phyloP scores from a whole-genome alignment of 345 rosid species.

The Nephelium lappaceum region DNA sequence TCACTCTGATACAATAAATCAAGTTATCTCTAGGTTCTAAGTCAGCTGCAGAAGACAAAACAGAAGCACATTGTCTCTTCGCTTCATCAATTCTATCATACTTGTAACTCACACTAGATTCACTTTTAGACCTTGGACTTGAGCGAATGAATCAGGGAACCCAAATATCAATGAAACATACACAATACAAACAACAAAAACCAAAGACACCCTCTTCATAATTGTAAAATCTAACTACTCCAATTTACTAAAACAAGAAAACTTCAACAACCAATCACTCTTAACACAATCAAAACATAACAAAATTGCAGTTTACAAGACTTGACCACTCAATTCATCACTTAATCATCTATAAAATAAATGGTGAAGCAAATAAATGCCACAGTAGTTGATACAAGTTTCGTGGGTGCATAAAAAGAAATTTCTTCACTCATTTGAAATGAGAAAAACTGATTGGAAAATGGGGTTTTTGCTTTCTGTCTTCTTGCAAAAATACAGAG shows the following conservation, averaged over 20 bases:
- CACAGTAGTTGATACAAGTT: not conserved
- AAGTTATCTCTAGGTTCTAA: too few relatives aligned
- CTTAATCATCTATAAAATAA: not conserved
- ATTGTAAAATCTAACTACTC: slow-evolving; percentile 18
- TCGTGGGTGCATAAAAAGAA: not conserved
- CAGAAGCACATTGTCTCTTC: too few relatives aligned
- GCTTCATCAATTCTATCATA: too few relatives aligned
- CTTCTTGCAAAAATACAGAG: slow-evolving; percentile 3
- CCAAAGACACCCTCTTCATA: slow-evolving; percentile 31
- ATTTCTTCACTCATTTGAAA: not conserved
- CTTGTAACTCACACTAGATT: slow-evolving; percentile 30
- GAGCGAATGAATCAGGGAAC: slow-evolving; percentile 18
- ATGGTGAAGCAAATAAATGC: not conserved
- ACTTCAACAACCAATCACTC: slow-evolving; percentile 24
- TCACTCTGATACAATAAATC: too few relatives aligned
- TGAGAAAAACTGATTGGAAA: not conserved
- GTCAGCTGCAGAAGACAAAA: too few relatives aligned
- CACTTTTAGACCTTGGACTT: slow-evolving; percentile 18
- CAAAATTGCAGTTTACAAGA: slow-evolving; percentile 20
- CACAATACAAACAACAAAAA: slow-evolving; percentile 29
- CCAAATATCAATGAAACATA: slow-evolving; percentile 32
- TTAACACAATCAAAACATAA: not conserved
- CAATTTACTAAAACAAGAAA: slow-evolving; percentile 23
- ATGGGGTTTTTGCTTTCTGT: not conserved
- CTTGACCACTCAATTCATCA: not conserved